A percentile compares a stretch with the other conserved stretches of the same genome.
Evolutionary conservation across 2,329 filamentous ascomycete genomes (phyloP).

Genomic region (Thermochaetoides dissita): DNA sequence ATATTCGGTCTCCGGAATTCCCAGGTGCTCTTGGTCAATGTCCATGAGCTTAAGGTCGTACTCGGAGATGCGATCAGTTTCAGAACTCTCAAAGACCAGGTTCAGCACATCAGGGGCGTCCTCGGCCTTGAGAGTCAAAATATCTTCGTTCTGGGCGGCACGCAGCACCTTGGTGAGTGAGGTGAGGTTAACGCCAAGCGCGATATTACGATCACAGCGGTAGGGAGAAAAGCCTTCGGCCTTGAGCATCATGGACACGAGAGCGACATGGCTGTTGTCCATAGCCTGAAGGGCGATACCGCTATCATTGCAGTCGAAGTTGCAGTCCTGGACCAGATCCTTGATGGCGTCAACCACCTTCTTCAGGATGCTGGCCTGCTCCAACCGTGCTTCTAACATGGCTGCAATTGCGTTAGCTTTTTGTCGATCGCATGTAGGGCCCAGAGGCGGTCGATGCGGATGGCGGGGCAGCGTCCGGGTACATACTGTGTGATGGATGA

Average conservation of each 20-base stretch:
- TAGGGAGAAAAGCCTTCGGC: constrained; percentile 88
- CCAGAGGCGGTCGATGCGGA: neutral
- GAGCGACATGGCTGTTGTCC: constrained; percentile 99
- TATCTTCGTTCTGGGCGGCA: constrained; percentile 84
- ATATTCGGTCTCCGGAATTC: constrained; percentile 98
- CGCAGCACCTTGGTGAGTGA: constrained; percentile 96
- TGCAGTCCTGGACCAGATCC: constrained; percentile 98
- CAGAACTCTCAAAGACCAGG: constrained; percentile 82
- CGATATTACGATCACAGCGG: constrained; percentile 98
- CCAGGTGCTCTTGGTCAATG: constrained; percentile 98
- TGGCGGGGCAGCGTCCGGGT: too few species aligned
- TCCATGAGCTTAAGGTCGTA: constrained; percentile 99
- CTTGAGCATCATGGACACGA: constrained; percentile 98
- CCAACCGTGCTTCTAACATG: constrained; percentile 81
- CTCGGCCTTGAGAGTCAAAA: constrained; percentile 92
- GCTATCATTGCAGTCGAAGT: constrained; percentile 99
- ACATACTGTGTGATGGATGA: neutral
- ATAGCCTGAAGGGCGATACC: constrained; percentile 97
- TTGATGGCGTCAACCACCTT: constrained; percentile 99
- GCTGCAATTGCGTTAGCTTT: constrained; percentile 9
- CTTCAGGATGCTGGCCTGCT: constrained; percentile 87
- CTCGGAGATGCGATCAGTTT: constrained; percentile 85
- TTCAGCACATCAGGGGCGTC: constrained; percentile 93
- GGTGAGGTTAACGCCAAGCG: constrained; percentile 89
- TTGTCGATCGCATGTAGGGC: neutral